A percentile compares a stretch with the other conserved stretches of the same genome.
phyloP scores from a whole-genome alignment of 2,329 filamentous ascomycete genomes.

The Penicillium thymicola region DNA sequence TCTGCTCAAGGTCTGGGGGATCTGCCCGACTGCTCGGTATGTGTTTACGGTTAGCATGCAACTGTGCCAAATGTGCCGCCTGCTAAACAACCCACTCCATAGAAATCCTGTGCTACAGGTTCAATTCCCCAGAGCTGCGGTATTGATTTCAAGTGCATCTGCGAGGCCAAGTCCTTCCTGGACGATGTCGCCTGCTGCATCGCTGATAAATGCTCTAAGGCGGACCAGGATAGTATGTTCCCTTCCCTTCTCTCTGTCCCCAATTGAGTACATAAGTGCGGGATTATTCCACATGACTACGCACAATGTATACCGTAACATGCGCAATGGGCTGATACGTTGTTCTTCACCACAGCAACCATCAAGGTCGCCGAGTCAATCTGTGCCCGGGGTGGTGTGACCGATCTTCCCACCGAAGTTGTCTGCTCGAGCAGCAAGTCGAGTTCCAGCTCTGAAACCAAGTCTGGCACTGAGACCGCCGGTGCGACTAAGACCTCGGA shows the following conservation, averaged over 20 bases:
- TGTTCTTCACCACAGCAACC: constrained; percentile 24
- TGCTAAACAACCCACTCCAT: constrained; percentile 8
- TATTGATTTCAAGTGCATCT: constrained; percentile 51
- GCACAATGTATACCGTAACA: not conserved
- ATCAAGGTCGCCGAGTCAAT: constrained; percentile 37
- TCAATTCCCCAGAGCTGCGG: constrained; percentile 41
- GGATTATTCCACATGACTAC: not conserved
- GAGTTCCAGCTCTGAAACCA: not conserved
- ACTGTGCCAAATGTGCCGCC: not conserved
- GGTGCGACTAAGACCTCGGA: constrained; percentile 15
- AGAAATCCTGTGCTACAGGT: constrained; percentile 42
- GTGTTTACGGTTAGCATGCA: constrained; percentile 25
- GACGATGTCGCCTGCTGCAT: constrained; percentile 51
- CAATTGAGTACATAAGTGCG: not conserved
- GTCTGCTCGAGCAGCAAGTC: constrained; percentile 22
- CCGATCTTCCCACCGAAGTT: constrained; percentile 33
- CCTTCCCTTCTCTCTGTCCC: not conserved
- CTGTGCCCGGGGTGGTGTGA: constrained; percentile 39
- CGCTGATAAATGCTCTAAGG: constrained; percentile 38
- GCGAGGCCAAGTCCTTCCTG: constrained; percentile 47
- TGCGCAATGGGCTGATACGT: not conserved
- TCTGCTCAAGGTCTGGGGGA: constrained; percentile 45
- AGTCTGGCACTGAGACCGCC: constrained; percentile 7
- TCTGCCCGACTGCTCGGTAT: constrained; percentile 56
- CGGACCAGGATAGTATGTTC: constrained; percentile 42